Evolutionary conservation across 768 basidiomycete genomes (phyloP).

Genomic region (Tricholoma sp.): DNA sequence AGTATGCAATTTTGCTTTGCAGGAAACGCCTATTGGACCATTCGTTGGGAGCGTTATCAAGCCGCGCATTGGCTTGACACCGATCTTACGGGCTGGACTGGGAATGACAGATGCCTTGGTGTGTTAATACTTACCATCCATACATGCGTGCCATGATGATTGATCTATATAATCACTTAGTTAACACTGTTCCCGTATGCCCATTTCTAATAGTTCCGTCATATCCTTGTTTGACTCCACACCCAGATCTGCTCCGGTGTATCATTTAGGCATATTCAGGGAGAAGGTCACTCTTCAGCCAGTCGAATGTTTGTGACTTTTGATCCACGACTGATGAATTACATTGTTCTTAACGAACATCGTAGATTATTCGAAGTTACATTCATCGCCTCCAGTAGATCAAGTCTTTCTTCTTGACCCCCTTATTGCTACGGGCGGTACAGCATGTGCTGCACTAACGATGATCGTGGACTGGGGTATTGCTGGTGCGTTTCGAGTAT

Average conservation of each 20-base stretch:
- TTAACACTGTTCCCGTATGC: conserved; percentile 81
- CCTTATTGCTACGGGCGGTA: conserved; percentile 91
- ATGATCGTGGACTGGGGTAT: conserved; percentile 89
- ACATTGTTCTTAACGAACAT: neutral
- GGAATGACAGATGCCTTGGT: conserved; percentile 89
- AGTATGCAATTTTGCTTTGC: neutral
- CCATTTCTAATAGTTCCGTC: neutral
- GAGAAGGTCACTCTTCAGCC: conserved; percentile 87
- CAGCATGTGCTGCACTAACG: conserved; percentile 78
- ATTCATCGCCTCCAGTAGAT: conserved; percentile 70
- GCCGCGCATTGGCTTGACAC: conserved; percentile 78
- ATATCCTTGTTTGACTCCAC: neutral
- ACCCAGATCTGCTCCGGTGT: conserved; percentile 70
- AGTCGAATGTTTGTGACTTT: conserved; percentile 63
- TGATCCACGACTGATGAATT: neutral
- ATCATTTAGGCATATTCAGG: conserved; percentile 86
- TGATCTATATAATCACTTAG: conserved; percentile 17
- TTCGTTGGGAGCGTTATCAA: conserved; percentile 78
- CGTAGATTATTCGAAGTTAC: conserved; percentile 88
- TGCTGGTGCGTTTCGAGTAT: conserved; percentile 38
- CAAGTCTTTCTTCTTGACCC: conserved; percentile 88
- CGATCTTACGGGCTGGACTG: conserved; percentile 88
- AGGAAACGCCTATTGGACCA: conserved; percentile 76
- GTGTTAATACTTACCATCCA: conserved; percentile 8
- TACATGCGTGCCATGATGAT: neutral